phyloP scores from a whole-genome alignment of 1,284 basidiomycete genomes.

The Leccinum subrobustum region DNA sequence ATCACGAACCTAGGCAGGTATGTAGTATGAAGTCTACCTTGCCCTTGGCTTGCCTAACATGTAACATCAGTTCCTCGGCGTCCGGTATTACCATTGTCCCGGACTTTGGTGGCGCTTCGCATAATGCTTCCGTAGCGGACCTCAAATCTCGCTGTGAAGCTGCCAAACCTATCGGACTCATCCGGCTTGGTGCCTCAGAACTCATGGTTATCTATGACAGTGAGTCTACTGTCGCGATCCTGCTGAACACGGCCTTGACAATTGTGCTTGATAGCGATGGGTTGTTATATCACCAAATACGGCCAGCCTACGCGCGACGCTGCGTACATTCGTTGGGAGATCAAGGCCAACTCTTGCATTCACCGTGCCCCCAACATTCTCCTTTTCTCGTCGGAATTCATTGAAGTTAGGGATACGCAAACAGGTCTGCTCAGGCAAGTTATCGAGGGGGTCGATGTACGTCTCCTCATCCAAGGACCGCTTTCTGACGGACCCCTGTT shows the following conservation, averaged over 20 bases:
- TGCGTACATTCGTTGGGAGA: constrained; percentile 75
- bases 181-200: constrained; percentile 55
- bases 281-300: constrained; percentile 70
- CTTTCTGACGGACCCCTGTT: constrained; percentile 49
- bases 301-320: constrained; percentile 60
- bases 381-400: constrained; percentile 68
- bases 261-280: constrained; percentile 44
- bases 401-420: constrained; percentile 64
- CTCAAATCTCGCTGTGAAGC: constrained; percentile 61
- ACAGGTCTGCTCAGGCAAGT: constrained; percentile 72
- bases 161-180: constrained; percentile 65
- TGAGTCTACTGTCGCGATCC: constrained; percentile 34
- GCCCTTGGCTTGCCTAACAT: constrained; percentile 3
- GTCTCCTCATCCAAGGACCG: constrained; percentile 47
- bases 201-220: constrained; percentile 73
- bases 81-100: constrained; percentile 54
- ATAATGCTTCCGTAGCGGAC: constrained; percentile 41
- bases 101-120: constrained; percentile 49
- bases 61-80: constrained; percentile 38
- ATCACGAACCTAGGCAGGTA: constrained; percentile 68
- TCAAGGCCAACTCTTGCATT: constrained; percentile 56
- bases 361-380: constrained; percentile 61
- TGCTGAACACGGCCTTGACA: background rate
- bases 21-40: background rate
- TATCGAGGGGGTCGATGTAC: constrained; percentile 65